Evolutionary conservation across 2,329 filamentous ascomycete genomes (phyloP).

Genomic region (Hortaea werneckii): DNA sequence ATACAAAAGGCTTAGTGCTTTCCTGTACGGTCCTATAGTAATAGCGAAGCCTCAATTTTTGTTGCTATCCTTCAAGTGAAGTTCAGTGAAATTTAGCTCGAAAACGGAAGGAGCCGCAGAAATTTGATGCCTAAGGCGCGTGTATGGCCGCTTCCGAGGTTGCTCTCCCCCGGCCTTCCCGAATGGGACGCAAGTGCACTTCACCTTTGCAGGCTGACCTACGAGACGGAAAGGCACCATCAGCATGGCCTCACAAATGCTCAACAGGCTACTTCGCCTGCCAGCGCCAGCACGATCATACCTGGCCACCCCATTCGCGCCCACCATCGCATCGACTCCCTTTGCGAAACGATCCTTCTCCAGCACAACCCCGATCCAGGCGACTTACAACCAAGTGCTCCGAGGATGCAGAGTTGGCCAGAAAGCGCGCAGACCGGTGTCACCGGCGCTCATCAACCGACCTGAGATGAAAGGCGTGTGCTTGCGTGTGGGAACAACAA

Average conservation of each 20-base stretch:
- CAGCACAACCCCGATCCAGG: conserved; percentile 27
- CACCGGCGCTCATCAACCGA: conserved; percentile 66
- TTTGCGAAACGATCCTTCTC: conserved; percentile 28
- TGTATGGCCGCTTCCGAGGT: too few species aligned
- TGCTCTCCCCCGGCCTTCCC: too few species aligned
- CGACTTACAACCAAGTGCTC: conserved; percentile 42
- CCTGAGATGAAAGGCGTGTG: conserved; percentile 93
- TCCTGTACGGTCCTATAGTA: too few species aligned
- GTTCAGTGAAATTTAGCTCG: too few species aligned
- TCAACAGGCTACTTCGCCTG: conserved; percentile 30
- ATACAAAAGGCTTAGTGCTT: too few species aligned
- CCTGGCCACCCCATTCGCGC: conserved; percentile 13
- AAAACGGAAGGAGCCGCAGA: too few species aligned
- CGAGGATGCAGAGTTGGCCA: conserved; percentile 70
- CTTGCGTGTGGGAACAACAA: conserved; percentile 82
- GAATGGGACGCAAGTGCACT: too few species aligned
- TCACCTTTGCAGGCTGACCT: too few species aligned
- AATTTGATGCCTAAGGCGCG: too few species aligned
- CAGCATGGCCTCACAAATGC: conserved; percentile 30
- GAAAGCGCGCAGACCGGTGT: conserved; percentile 73
- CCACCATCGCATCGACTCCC: conserved; percentile 10
- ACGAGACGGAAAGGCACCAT: too few species aligned
- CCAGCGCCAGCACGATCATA: conserved; percentile 17
- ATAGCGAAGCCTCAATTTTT: too few species aligned
- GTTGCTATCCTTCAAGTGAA: too few species aligned